These are phyloP conservation scores for Kodamaea alishanica DNA, from an alignment of 1,139 yeast genomes.

Conservation along the genomic window DNA sequence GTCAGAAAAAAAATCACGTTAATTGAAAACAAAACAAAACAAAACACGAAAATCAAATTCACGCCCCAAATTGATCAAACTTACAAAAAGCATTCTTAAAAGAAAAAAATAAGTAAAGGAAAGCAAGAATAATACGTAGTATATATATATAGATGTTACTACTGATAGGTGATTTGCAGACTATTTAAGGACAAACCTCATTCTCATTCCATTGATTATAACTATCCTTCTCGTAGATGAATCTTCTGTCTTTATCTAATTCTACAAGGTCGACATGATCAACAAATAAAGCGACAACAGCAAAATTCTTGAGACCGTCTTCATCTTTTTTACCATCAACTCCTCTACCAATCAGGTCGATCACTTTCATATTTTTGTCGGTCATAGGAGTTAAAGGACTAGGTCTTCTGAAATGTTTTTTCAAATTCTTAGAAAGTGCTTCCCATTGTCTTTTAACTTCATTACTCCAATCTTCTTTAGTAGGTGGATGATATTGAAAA, in stretches of 20 bases:
- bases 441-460: conserved; percentile 69
- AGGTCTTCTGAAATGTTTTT: conserved; percentile 69
- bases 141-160: too few species aligned
- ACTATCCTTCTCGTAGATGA: conserved; percentile 49
- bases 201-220: conserved; percentile 69
- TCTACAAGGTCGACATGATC: conserved; percentile 72
- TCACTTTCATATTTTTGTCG: conserved; percentile 50
- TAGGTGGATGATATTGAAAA: conserved; percentile 44
- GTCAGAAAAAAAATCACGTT: not conserved
- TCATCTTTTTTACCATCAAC: conserved; percentile 77
- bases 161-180: too few species aligned
- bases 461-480: conserved; percentile 57
- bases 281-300: conserved; percentile 64
- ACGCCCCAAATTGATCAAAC: too few species aligned
- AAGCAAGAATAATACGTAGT: too few species aligned
- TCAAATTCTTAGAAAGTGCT: conserved; percentile 51
- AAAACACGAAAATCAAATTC: not conserved
- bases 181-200: conserved; percentile 66
- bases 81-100: not conserved
- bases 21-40: conserved; percentile 1
- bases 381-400: conserved; percentile 59
- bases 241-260: conserved; percentile 55
- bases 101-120: too few species aligned
- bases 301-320: conserved; percentile 66
- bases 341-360: conserved; percentile 74